Percentiles rank a stretch among this genome's conserved stretches.
These are phyloP conservation scores for Calonectria hongkongensis DNA, from an alignment of 2,329 filamentous ascomycete species.

Conservation along the genomic window DNA sequence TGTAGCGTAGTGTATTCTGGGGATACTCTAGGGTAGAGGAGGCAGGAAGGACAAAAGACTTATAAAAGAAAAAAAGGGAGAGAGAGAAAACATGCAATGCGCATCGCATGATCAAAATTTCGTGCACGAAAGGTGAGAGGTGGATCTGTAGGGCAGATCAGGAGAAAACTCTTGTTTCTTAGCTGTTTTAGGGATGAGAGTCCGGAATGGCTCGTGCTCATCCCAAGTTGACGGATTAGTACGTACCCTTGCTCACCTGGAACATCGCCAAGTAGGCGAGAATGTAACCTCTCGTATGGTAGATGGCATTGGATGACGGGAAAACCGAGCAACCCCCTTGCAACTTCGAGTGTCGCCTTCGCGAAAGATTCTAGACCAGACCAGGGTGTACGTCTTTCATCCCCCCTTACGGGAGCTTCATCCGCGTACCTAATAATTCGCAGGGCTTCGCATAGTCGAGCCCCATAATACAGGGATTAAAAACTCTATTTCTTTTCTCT, in stretches of 20 bases:
- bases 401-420: neutral
- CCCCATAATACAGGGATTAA: neutral
- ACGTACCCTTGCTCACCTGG: slow-evolving; percentile 11
- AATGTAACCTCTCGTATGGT: slow-evolving; percentile 18
- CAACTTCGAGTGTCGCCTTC: neutral
- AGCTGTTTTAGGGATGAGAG: no score
- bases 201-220: slow-evolving; percentile 1
- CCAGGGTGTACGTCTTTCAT: neutral
- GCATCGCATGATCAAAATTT: no score
- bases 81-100: no score
- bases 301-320: slow-evolving; percentile 6
- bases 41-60: no score
- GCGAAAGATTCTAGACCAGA: slow-evolving; percentile 11
- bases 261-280: slow-evolving; percentile 23
- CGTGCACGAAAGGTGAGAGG: no score
- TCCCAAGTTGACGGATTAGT: slow-evolving; percentile 7
- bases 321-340: slow-evolving; percentile 5
- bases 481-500: slow-evolving; percentile 16
- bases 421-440: neutral
- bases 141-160: no score
- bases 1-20: no score
- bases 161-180: no score
- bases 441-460: slow-evolving; percentile 14
- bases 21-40: no score
- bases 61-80: no score